Conservation (phyloP, 345 rosid genomes). For the Rhodamnia rubescens region DNA sequence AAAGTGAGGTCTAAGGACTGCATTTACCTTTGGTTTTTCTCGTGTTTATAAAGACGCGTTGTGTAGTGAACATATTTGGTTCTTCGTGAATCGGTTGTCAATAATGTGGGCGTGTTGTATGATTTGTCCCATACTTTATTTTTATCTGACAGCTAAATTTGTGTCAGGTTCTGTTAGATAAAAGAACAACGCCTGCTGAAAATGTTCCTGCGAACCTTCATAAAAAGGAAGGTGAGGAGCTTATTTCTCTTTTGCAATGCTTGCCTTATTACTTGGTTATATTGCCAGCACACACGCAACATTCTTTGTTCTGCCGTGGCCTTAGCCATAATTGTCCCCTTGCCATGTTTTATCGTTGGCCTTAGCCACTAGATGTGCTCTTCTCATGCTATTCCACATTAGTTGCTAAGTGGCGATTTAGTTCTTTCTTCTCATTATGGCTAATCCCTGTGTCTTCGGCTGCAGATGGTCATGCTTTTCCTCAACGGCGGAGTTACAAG, state of each 20-base stretch:
- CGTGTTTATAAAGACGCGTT: background rate
- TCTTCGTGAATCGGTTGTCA: background rate
- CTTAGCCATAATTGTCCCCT: background rate
- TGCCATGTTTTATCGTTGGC: background rate
- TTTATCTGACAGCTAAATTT: background rate
- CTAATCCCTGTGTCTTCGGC: background rate
- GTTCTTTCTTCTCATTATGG: background rate
- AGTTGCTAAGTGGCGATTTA: background rate
- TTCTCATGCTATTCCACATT: background rate
- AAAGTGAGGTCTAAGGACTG: background rate
- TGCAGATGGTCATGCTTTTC: slow-evolving; percentile 26
- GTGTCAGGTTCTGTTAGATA: slow-evolving; percentile 23
- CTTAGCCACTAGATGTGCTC: background rate
- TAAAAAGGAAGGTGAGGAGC: slow-evolving; percentile 30
- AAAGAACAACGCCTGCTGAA: slow-evolving; percentile 15
- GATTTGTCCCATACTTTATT: background rate
- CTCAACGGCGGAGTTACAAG: slow-evolving; percentile 27
- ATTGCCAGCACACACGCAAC: background rate
- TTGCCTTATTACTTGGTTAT: background rate
- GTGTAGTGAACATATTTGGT: background rate
- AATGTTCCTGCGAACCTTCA: slow-evolving; percentile 24
- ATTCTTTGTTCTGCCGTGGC: background rate
- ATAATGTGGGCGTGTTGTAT: background rate
- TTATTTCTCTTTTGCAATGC: background rate
- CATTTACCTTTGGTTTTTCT: background rate